A percentile compares a stretch with the other conserved stretches of the same genome.
phyloP scores from a whole-genome alignment of 768 basidiomycete genomes.

The Gymnopilus junonius region DNA sequence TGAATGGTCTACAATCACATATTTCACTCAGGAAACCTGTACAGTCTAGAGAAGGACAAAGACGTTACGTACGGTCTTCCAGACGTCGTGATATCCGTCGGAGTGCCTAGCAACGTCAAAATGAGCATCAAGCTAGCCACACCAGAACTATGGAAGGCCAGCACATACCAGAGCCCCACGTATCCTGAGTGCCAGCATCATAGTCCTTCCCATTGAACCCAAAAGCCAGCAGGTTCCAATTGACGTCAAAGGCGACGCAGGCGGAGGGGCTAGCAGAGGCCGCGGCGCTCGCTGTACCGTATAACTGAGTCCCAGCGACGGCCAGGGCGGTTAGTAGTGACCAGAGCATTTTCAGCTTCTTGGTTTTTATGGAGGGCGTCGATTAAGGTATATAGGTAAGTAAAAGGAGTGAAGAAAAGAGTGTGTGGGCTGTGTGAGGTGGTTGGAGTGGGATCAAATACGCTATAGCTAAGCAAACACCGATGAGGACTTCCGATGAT shows the following conservation, averaged over 20 bases:
- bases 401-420: constrained; percentile 5
- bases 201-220: constrained; percentile 86
- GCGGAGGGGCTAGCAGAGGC: constrained; percentile 26
- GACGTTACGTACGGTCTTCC: constrained; percentile 72
- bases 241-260: constrained; percentile 80
- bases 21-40: background rate
- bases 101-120: constrained; percentile 41
- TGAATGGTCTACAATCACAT: constrained; percentile 55
- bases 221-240: constrained; percentile 87
- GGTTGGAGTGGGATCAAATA: constrained; percentile 3
- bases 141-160: constrained; percentile 41
- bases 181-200: constrained; percentile 70
- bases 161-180: constrained; percentile 54
- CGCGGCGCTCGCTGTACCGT: constrained; percentile 19
- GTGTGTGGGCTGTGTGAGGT: constrained; percentile 1
- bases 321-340: constrained; percentile 23
- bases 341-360: constrained; percentile 18
- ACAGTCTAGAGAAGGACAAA: background rate
- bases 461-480: background rate
- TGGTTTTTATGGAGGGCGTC: background rate
- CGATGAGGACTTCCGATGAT: background rate
- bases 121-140: background rate
- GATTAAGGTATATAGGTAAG: background rate
- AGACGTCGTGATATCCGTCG: constrained; percentile 70
- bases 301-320: constrained; percentile 17